A percentile compares a stretch with the other conserved stretches of the same genome.
Conservation (phyloP, 2,329 filamentous ascomycete genomes). For the Fusarium anguioides region DNA sequence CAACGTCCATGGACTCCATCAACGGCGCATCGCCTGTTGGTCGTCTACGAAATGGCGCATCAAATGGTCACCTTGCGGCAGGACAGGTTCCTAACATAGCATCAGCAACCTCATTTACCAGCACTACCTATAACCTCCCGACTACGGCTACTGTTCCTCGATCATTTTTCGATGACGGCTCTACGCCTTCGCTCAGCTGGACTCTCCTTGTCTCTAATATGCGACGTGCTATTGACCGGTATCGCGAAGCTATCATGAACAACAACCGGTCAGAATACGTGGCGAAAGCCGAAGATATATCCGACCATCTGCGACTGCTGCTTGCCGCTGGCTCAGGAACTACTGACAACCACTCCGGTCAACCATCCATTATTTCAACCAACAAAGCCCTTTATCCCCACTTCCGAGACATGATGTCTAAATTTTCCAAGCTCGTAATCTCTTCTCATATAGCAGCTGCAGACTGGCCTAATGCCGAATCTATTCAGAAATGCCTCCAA, state of each 20-base stretch:
- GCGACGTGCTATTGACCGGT: slow-evolving; percentile 88
- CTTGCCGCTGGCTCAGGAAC: slow-evolving; percentile 97
- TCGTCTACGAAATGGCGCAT: slow-evolving; percentile 67
- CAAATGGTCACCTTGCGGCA: slow-evolving; percentile 54
- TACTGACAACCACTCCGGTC: slow-evolving; percentile 97
- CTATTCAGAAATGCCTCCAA: slow-evolving; percentile 92
- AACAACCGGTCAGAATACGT: slow-evolving; percentile 91
- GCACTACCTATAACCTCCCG: slow-evolving; percentile 66
- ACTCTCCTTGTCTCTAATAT: slow-evolving; percentile 91
- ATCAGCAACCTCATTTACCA: slow-evolving; percentile 72
- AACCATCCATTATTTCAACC: slow-evolving; percentile 98
- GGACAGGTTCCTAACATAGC: slow-evolving; percentile 63
- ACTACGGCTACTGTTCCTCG: slow-evolving; percentile 73
- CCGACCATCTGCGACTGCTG: slow-evolving; percentile 91
- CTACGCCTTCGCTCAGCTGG: slow-evolving; percentile 85
- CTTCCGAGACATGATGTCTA: slow-evolving; percentile 99
- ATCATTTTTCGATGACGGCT: slow-evolving; percentile 92
- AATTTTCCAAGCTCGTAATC: slow-evolving; percentile 98
- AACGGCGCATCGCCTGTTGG: slow-evolving; percentile 73
- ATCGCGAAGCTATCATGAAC: slow-evolving; percentile 87
- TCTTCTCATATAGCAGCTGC: slow-evolving; percentile 97
- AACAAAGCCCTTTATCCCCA: slow-evolving; percentile 98
- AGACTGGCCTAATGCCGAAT: slow-evolving; percentile 94
- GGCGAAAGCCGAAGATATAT: slow-evolving; percentile 94
- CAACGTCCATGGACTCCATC: slow-evolving; percentile 91